Evolutionary conservation across 352 stramenopile species (phyloP), one percentile per base, ranked within the genome.

Genomic region (Blastocystis hominis): DNA sequence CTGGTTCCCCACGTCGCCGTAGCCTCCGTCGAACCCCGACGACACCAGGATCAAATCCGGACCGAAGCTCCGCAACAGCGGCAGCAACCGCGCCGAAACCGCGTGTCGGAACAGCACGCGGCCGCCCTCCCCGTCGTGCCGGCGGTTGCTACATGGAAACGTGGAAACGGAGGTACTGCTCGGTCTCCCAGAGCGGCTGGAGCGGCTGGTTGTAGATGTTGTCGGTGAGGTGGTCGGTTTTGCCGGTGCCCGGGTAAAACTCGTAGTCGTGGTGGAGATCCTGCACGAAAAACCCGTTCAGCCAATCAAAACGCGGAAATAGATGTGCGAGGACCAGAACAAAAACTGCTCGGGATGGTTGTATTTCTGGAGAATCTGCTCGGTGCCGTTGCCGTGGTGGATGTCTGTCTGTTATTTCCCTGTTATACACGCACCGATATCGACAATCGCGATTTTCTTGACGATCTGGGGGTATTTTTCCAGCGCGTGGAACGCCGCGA

Each of bases 401-500:
- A 91, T 81, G 56, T 90, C 89, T 84, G 1, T 24, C 42, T 56
- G 36, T 63, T 2, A 63, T 4, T 24, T 17, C 42, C 20, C 44
- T 15, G 13, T n/a, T 30, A 47, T 63, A 13, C 34, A 38, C 44
- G 93, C 90, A 86, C 94, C 92, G 70, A 94, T 95, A 90, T 98
- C 94, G 46, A 98, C 93, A 89, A 98, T 96, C 10, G 95, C 94
- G 84, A 97, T 92, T 50, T 92, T 92, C 81, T 92, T 91, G 80
- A 97, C 92, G 34, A 91, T 86, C 20, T 92, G 89, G 1, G 91
- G 88, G 80, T 97, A 95, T 10, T 90, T 89, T 7, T 93, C 92
- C 30, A 97, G 89, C 2, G 94, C 94, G 90, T 98, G 94, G 72
- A 97, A 90, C 20, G 94, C 95, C n/a, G 92, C 95, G 62, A 97